These are phyloP conservation scores for Tuber melanosporum DNA, from an alignment of 495 filamentous ascomycete genomes.

Conservation along the genomic window DNA sequence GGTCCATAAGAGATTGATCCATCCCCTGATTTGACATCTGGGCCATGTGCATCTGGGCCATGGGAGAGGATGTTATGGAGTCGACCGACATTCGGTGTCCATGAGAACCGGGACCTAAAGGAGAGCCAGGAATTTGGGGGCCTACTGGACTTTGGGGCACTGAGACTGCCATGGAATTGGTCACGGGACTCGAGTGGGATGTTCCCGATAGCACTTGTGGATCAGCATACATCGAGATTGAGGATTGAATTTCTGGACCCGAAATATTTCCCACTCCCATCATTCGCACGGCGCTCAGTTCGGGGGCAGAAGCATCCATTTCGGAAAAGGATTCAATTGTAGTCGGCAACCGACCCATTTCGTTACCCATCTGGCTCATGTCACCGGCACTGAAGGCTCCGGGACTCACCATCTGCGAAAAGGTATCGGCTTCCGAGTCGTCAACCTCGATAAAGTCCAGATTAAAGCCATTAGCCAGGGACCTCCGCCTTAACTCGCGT, in stretches of 20 bases:
- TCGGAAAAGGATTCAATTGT: conserved; percentile 36
- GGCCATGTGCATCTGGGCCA: conserved; percentile 37
- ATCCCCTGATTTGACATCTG: conserved; percentile 35
- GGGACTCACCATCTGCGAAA: conserved; percentile 36
- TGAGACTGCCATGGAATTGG: conserved; percentile 31
- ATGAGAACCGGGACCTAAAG: conserved; percentile 27
- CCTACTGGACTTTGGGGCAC: conserved; percentile 38
- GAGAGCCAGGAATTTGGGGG: conserved; percentile 34
- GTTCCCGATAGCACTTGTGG: conserved; percentile 34
- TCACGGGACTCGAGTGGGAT: conserved; percentile 36
- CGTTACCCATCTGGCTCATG: conserved; percentile 34
- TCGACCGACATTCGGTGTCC: conserved; percentile 34
- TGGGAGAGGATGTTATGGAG: conserved; percentile 33
- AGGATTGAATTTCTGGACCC: conserved; percentile 38
- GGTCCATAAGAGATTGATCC: conserved; percentile 37
- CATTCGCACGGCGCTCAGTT: conserved; percentile 36
- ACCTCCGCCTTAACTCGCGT: conserved; percentile 36
- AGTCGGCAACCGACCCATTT: conserved; percentile 34
- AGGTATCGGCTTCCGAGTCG: conserved; percentile 29
- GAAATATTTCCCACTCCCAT: conserved; percentile 37
- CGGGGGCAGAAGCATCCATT: conserved; percentile 32
- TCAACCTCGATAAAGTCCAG: conserved; percentile 36
- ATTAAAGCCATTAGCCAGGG: conserved; percentile 40
- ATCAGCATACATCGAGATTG: conserved; percentile 39
- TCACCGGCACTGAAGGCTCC: conserved; percentile 30